Conservation (phyloP, 768 basidiomycete genomes). For the Boletus sp. region DNA sequence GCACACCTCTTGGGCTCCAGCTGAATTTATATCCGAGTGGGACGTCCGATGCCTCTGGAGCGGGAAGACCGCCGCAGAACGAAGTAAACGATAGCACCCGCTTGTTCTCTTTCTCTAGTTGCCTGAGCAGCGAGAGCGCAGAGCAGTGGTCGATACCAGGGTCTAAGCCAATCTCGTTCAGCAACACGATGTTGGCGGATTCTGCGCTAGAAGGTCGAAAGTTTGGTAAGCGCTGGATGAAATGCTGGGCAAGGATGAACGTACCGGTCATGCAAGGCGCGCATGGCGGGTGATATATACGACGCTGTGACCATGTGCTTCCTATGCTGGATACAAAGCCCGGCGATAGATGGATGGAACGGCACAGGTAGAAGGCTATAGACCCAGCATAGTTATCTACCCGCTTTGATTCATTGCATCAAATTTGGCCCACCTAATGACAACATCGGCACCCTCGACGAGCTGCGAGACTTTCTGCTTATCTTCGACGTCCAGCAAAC, state of each 20-base stretch:
- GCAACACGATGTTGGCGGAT: constrained; percentile 61
- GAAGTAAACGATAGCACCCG: constrained; percentile 73
- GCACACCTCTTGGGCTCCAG: constrained; percentile 88
- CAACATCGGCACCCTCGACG: constrained; percentile 67
- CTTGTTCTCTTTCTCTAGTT: constrained; percentile 50
- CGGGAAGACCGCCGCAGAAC: constrained; percentile 92
- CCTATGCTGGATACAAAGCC: constrained; percentile 62
- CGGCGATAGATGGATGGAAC: constrained; percentile 70
- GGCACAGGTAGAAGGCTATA: constrained; percentile 75
- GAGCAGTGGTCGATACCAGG: constrained; percentile 90
- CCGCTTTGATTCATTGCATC: neutral
- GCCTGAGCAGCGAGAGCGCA: constrained; percentile 66
- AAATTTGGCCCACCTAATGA: constrained; percentile 66
- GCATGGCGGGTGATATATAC: constrained; percentile 82
- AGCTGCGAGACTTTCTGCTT: constrained; percentile 44
- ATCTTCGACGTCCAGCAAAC: constrained; percentile 61
- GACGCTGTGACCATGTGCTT: constrained; percentile 91
- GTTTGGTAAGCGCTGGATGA: neutral
- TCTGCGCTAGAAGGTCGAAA: constrained; percentile 46
- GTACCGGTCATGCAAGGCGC: constrained; percentile 57
- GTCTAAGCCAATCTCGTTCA: constrained; percentile 90
- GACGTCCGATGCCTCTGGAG: constrained; percentile 55
- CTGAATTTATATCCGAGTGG: constrained; percentile 92
- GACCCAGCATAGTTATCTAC: neutral
- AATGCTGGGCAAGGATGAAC: constrained; percentile 16